Base-by-base conservation (phyloP, 768 basidiomycete species). In the Lepiota venenata region DNA sequence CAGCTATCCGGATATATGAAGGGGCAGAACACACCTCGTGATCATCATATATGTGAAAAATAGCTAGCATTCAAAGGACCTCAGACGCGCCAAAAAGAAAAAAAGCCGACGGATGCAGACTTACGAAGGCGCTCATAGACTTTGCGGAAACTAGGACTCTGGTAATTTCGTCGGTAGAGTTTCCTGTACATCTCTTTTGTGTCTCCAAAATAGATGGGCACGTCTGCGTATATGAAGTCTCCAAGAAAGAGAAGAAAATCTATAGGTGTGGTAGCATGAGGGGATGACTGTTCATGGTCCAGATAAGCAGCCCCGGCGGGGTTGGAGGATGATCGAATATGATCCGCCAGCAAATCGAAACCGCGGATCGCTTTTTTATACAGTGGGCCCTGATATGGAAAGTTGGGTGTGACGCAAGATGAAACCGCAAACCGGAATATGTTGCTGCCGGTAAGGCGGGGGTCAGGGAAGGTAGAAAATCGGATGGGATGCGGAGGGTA, bases 381-480 rank as follows among this genome's bases (percentile, higher is more conserved):
- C 58, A 74, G 69, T 18, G 82, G 86, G 2, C 75, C 70, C n/a
- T 58, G 64, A 66, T 89, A 89, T 3, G 89, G 89, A 64, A 87
- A 91, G 60, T 88, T 88, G 10, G 86, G 84, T 5, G 74, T 79
- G 43, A 83, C 71, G 63, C 88, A 91, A 3, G 83, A 85, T 0
- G 85, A 75, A 15, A 80, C 81, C 18, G 89, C 64, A 66, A 91
- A 92, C 46, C 83, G 81, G 72, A 87, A 88, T 63, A 79, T 79
- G 29, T 69, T 71, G 25, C 80, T 79, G 20, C 71, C 66, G 7
- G 75, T 62, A 18, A 88, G 73, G 9, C 79, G 74, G 7, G 85
- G 77, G 64, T 91, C 89, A 2, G 89, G 88, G 69, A 86, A 88
- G 7, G 89, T 92, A 55, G 72, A 80, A 73, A 92, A 91, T 18